Base-by-base conservation (phyloP, 2,329 filamentous ascomycete species). In the Colletotrichum spaethianum region DNA sequence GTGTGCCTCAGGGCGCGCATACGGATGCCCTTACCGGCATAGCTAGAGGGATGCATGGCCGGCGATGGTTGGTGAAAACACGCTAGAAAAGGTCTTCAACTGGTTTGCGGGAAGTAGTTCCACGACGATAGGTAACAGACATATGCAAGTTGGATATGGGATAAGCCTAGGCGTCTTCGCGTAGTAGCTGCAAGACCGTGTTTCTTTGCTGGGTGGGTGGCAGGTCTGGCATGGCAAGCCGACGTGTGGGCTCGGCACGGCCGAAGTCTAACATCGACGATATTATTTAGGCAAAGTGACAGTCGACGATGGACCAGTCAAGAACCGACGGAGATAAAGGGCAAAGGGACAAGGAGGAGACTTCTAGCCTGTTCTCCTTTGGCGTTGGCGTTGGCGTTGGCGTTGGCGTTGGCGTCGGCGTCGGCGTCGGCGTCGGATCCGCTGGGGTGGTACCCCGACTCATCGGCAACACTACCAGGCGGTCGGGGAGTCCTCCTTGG, bases 171-270 rank as follows among this genome's bases (percentile, higher is more conserved):
- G 33, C 48, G 38, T 26, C 12, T 67, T n/a, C 36, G 50, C n/a
- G n/a, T n/a, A 61, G 56, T 36, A 20, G 46, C 46, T 11, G 36
- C 57, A 48, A 48, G 38, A 20, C 44, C 57, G 8, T 38, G 18
- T n/a, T 55, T 55, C 23, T 11, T 38, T 42, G 31, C 63, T 38
- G 38, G 18, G 3, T 60, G 26, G 40, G 18, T 33, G 38, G 33
- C n/a, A 40, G 23, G 14, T n/a, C n/a, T 40, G 20, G 11, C 55
- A 57, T 18, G 11, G 48, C 50, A 33, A 55, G 28, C 36, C 36
- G 59, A 57, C 36, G 64, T 57, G 69, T 72, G 46, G 65, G 40
- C 65, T 57, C 69, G 65, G 69, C 42, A n/a, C 59, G 69, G 44
- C 69, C 69, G 53, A 69, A 60, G 69, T 63, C 36, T 55, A 48